Percentiles rank a stretch among this genome's conserved stretches.
phyloP scores from a whole-genome alignment of 2,329 filamentous ascomycete genomes.

The Trichoderma polysporum region DNA sequence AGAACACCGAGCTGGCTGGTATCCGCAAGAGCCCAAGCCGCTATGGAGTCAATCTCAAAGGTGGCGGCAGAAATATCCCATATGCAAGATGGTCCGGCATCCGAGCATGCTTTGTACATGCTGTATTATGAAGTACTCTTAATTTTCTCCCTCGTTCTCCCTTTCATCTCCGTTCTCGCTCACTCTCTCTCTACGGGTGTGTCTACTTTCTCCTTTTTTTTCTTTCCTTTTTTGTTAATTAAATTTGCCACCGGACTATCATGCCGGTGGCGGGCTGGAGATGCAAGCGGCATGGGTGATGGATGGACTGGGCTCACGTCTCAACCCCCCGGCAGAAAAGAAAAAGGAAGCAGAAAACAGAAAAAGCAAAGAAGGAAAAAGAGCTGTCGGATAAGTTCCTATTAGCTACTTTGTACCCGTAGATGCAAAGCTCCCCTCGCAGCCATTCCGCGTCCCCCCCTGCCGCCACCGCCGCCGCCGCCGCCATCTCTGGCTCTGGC shows the following conservation, averaged over 20 bases:
- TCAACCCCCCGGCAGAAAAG: not conserved
- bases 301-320: not conserved
- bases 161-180: not conserved
- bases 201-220: not conserved
- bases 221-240: not conserved
- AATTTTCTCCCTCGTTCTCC: not conserved
- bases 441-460: not conserved
- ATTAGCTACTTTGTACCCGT: not conserved
- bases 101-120: not conserved
- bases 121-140: not conserved
- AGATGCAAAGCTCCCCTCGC: not conserved
- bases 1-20: not conserved
- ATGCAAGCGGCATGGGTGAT: not conserved
- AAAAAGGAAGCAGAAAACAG: not conserved
- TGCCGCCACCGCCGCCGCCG: not conserved
- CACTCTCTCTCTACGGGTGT: not conserved
- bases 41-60: slow-evolving; percentile 6
- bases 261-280: not conserved
- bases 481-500: not conserved
- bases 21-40: not conserved
- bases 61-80: slow-evolving; percentile 3
- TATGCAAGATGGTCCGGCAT: not conserved
- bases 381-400: slow-evolving; percentile 15
- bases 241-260: slow-evolving; percentile 11
- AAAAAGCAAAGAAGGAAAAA: not conserved